These are phyloP conservation scores for Sporisorium scitamineum DNA, from an alignment of 1,284 basidiomycete species.

Conservation along the genomic window DNA sequence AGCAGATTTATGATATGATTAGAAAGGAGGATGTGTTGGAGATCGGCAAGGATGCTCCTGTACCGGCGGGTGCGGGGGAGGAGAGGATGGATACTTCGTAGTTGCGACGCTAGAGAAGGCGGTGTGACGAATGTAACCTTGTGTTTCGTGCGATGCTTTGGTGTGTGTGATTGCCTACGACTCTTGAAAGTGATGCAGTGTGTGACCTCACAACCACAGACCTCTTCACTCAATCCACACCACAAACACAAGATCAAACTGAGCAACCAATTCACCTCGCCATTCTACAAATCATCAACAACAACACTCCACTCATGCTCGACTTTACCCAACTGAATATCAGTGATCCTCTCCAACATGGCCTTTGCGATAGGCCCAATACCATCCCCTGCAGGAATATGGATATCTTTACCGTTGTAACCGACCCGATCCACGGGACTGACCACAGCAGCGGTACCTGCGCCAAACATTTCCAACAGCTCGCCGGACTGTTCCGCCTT, in stretches of 20 bases:
- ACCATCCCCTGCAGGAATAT: constrained; percentile 84
- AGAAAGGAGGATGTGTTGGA: constrained; percentile 74
- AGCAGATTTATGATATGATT: constrained; percentile 66
- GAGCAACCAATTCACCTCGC: too few relatives aligned
- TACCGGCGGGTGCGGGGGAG: constrained; percentile 23
- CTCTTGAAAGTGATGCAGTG: neutral
- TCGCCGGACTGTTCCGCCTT: constrained; percentile 78
- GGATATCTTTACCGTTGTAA: constrained; percentile 85
- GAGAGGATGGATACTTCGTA: constrained; percentile 57
- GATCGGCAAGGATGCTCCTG: constrained; percentile 37
- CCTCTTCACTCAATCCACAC: neutral
- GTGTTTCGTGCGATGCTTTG: neutral
- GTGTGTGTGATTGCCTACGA: neutral
- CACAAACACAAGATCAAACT: neutral
- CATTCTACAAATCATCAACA: constrained; percentile 35
- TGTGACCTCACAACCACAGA: too few relatives aligned
- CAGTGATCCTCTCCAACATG: constrained; percentile 85
- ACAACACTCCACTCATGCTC: constrained; percentile 81
- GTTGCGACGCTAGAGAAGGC: neutral
- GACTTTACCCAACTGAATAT: constrained; percentile 87
- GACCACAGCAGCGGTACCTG: constrained; percentile 77
- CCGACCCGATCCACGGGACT: constrained; percentile 77
- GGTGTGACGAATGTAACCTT: neutral
- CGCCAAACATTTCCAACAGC: constrained; percentile 91
- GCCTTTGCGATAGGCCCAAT: constrained; percentile 86